Percentiles rank a stretch among this genome's conserved stretches.
Conservation (phyloP, 1,139 yeast genomes). For the Sugiyamaella neomexicana region DNA sequence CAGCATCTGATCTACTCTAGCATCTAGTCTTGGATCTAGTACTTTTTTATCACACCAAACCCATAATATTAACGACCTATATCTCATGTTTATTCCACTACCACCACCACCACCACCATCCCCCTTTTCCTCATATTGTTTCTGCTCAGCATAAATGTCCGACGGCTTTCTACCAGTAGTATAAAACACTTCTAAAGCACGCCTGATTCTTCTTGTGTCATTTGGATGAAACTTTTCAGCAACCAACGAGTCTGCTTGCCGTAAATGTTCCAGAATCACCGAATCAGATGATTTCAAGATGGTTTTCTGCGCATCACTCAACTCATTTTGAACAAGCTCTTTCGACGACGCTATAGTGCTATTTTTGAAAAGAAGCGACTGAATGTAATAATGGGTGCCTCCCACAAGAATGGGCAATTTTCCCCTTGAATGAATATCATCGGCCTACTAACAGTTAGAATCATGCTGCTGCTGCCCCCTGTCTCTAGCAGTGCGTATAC, state of each 20-base stretch:
- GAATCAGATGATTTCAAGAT: constrained; percentile 55
- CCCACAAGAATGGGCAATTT: constrained; percentile 89
- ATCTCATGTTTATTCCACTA: constrained; percentile 45
- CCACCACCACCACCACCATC: constrained; percentile 39
- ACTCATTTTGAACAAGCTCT: constrained; percentile 20
- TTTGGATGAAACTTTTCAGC: constrained; percentile 89
- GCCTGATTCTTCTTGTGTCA: constrained; percentile 70
- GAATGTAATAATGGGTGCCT: constrained; percentile 93
- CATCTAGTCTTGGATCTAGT: constrained; percentile 65
- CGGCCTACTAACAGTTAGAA: constrained; percentile 41
- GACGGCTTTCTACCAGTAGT: constrained; percentile 70
- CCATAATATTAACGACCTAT: constrained; percentile 78
- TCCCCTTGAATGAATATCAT: constrained; percentile 64
- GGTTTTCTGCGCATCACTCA: constrained; percentile 42
- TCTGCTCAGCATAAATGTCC: constrained; percentile 65
- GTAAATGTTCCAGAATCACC: constrained; percentile 50
- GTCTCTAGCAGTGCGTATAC: constrained; percentile 6
- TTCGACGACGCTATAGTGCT: constrained; percentile 46
- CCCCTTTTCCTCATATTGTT: constrained; percentile 28
- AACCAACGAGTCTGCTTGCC: constrained; percentile 63
- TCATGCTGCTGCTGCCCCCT: constrained; percentile 17
- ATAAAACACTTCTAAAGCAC: constrained; percentile 80
- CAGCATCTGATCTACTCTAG: constrained; percentile 83
- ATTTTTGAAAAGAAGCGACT: constrained; percentile 69
- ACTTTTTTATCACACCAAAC: constrained; percentile 66